These are phyloP conservation scores for Pilasporangium apinafurcum DNA, from an alignment of 352 stramenopile genomes.

Conservation along the genomic window DNA sequence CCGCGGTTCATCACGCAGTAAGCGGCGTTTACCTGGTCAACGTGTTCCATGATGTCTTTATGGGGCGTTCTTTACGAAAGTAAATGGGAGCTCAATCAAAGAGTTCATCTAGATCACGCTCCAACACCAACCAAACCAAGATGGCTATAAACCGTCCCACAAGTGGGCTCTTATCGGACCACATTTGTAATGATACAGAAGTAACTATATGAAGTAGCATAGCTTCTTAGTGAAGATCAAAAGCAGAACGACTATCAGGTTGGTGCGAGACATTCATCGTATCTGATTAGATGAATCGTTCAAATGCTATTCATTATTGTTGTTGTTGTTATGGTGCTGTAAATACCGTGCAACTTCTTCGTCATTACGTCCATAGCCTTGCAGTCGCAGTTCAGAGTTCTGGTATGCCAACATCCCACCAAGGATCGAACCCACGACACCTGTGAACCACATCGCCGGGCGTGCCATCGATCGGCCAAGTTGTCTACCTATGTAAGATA, in stretches of 20 bases:
- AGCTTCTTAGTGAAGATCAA: too few relatives aligned
- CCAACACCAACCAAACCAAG: constrained; percentile 1
- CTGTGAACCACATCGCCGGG: constrained; percentile 73
- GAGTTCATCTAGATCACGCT: background rate
- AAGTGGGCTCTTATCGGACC: constrained; percentile 1
- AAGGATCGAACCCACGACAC: constrained; percentile 54
- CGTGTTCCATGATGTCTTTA: constrained; percentile 14
- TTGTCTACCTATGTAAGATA: constrained; percentile 27
- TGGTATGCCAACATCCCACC: constrained; percentile 64
- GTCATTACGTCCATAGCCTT: constrained; percentile 72
- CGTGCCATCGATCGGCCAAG: constrained; percentile 51
- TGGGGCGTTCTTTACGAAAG: constrained; percentile 11
- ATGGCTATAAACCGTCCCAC: background rate
- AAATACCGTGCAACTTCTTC: constrained; percentile 57
- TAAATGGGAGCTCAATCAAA: background rate
- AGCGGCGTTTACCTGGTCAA: constrained; percentile 10
- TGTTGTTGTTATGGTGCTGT: constrained; percentile 2
- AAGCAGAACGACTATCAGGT: too few relatives aligned
- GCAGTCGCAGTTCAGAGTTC: constrained; percentile 72
- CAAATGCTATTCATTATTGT: too few relatives aligned
- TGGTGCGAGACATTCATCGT: too few relatives aligned
- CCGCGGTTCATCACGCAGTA: background rate
- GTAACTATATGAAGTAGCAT: too few relatives aligned
- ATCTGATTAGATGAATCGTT: too few relatives aligned
- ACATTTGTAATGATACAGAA: too few relatives aligned